A percentile compares a stretch with the other conserved stretches of the same genome.
Conservation (phyloP, 2,329 filamentous ascomycete genomes). For the Claviceps humidiphila region DNA sequence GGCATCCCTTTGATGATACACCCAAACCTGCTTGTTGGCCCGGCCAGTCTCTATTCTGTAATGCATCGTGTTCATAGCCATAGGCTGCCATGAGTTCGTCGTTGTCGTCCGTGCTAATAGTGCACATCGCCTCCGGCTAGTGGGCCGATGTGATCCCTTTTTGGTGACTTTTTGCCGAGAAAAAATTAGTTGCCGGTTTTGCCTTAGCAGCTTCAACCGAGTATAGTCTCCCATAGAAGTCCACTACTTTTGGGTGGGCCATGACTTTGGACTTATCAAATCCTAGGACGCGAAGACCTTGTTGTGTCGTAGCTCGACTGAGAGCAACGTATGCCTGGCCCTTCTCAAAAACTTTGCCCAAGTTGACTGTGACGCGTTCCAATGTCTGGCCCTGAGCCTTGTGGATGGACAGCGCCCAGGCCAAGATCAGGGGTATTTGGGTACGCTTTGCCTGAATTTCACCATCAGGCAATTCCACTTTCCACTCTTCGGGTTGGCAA, state of each 20-base stretch:
- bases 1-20: background rate
- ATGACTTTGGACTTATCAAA: constrained; percentile 89
- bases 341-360: constrained; percentile 88
- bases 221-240: constrained; percentile 74
- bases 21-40: background rate
- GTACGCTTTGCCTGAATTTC: constrained; percentile 80
- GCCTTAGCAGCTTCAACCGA: constrained; percentile 41
- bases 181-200: constrained; percentile 30
- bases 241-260: constrained; percentile 76
- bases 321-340: constrained; percentile 95
- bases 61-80: constrained; percentile 18
- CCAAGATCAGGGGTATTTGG: constrained; percentile 78
- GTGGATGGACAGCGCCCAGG: constrained; percentile 95
- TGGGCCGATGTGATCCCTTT: constrained; percentile 12
- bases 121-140: constrained; percentile 8
- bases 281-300: constrained; percentile 72
- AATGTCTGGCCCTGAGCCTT: constrained; percentile 95
- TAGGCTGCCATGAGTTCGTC: constrained; percentile 36
- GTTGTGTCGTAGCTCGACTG: constrained; percentile 78
- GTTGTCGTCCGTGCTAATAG: constrained; percentile 32
- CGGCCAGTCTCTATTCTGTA: background rate
- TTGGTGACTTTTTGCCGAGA: constrained; percentile 25
- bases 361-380: constrained; percentile 85
- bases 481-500: constrained; percentile 83
- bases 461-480: constrained; percentile 89